phyloP scores from a whole-genome alignment of 2,329 filamentous ascomycete genomes.

The Albifimbria verrucaria region DNA sequence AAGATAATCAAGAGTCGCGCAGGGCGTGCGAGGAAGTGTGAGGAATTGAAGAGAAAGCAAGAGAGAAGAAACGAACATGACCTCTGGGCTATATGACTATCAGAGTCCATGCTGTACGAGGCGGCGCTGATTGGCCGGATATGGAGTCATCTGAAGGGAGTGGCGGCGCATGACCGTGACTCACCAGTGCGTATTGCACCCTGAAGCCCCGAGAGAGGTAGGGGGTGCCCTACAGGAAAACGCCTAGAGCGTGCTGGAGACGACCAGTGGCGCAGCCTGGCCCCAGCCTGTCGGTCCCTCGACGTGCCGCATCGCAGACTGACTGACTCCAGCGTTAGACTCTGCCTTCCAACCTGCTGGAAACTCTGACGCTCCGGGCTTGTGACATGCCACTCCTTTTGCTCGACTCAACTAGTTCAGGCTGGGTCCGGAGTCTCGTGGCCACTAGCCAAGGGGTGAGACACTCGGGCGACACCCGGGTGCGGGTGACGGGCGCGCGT shows the following conservation, averaged over 20 bases:
- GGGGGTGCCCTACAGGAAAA: too few species aligned
- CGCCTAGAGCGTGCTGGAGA: neutral
- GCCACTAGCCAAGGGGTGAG: neutral
- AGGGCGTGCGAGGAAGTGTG: neutral
- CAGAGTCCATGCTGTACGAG: neutral
- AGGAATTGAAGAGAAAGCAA: neutral
- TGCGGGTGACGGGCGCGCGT: neutral
- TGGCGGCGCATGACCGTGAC: constrained; percentile 21
- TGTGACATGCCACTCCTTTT: too few species aligned
- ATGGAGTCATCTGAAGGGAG: constrained; percentile 17
- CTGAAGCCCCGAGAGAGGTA: too few species aligned
- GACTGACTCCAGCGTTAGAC: too few species aligned
- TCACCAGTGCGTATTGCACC: too few species aligned
- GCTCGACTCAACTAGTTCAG: too few species aligned
- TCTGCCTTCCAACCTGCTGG: neutral
- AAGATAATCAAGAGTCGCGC: too few species aligned
- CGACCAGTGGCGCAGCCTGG: neutral
- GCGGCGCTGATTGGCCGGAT: constrained; percentile 15
- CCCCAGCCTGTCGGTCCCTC: too few species aligned
- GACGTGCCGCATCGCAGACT: too few species aligned
- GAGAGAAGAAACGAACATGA: neutral
- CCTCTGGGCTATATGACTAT: constrained; percentile 1
- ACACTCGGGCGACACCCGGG: neutral
- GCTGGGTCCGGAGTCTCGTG: neutral
- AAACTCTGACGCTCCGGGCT: neutral